These are phyloP conservation scores for Mallotus repandus DNA, from an alignment of 441 rosid genomes.

Conservation along the genomic window DNA sequence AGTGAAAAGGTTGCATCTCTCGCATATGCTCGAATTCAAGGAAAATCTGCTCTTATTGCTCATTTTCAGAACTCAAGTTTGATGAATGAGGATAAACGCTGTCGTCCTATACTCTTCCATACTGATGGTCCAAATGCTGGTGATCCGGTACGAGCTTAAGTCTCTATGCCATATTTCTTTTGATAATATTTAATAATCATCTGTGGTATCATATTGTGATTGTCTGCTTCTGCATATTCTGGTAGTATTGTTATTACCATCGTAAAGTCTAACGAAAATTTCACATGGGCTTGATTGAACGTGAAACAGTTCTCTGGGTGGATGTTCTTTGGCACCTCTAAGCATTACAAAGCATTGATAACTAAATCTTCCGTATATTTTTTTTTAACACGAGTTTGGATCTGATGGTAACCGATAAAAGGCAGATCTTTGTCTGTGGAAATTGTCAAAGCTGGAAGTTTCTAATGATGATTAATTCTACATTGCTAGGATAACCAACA, in stretches of 20 bases:
- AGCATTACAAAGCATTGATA: background rate
- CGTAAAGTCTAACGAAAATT: background rate
- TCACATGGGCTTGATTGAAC: background rate
- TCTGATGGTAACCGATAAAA: background rate
- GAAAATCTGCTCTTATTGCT: slow-evolving; percentile 71
- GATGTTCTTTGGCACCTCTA: background rate
- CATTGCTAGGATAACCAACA: background rate
- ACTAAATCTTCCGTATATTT: no score
- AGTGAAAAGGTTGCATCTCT: slow-evolving; percentile 81
- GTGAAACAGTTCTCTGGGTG: background rate
- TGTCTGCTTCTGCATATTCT: background rate
- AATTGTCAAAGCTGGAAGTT: slow-evolving; percentile 2
- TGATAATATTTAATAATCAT: background rate
- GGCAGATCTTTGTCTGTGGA: background rate
- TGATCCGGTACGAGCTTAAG: slow-evolving; percentile 51
- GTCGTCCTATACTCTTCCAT: slow-evolving; percentile 77
- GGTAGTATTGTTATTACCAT: background rate
- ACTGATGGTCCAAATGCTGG: slow-evolving; percentile 81
- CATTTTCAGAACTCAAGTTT: slow-evolving; percentile 88
- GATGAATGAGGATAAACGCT: slow-evolving; percentile 84
- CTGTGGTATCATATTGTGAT: background rate
- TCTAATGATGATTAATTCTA: background rate
- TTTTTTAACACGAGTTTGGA: background rate
- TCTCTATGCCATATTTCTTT: background rate
- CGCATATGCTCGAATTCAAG: slow-evolving; percentile 82